Base-by-base conservation (phyloP, 202 grass and related monocot genomes). In the Dendrocalamus latiflorus region DNA sequence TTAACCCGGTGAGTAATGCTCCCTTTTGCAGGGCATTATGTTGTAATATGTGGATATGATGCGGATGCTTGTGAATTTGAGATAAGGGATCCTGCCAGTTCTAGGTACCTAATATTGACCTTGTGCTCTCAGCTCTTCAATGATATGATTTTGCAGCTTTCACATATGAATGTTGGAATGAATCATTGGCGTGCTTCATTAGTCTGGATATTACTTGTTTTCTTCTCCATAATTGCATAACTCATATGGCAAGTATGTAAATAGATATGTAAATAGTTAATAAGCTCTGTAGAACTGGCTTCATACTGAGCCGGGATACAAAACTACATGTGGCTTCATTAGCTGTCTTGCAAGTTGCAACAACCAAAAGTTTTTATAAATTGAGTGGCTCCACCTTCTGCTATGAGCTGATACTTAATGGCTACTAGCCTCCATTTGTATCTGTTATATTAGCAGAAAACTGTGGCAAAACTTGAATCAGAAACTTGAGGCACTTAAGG, bases 1-100 rank as follows among this genome's bases (percentile, higher is more conserved):
- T n/a, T n/a, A n/a, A n/a, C n/a, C n/a, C n/a, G n/a, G n/a, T n/a
- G n/a, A n/a, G n/a, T n/a, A n/a, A n/a, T n/a, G n/a, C n/a, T n/a
- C n/a, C n/a, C 24, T 34, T 59, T 74, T 83, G 45, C 83, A 98
- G 95, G 95, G 38, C 95, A 98, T 78, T 98, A 98, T 90, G 77
- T 98, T 55, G 76, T 98, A 60, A 93, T 98, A 86, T 98, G 95
- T 80, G 95, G 95, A n/a, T 98, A 93, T 79, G 93, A 98, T 89
- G 87, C 89, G 47, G 91, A 93, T 75, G 74, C 83, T 61, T 84
- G 73, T 49, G 89, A 98, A 87, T 98, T 98, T 93, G 95, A 98
- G 87, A 98, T 98, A 87, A 90, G 95, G 85, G 95, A 98, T 85
- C 95, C 95, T 34, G 92, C 95, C 76, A 91, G 91, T 89, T 91